These are phyloP conservation scores for Histomonas meleagridis DNA, from an alignment of 208 protist genomes.

Conservation along the genomic window DNA sequence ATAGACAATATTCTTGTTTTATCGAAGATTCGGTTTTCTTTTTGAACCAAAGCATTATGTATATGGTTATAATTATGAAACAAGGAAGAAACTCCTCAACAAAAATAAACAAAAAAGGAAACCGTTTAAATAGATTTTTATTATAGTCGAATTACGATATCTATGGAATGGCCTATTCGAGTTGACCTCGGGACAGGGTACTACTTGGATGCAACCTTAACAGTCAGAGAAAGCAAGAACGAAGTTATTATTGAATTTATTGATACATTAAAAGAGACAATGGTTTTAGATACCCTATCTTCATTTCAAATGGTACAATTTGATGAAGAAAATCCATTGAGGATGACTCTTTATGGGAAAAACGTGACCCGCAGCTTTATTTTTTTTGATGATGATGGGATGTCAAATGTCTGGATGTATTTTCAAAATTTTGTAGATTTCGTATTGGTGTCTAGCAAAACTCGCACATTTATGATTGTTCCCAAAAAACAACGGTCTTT, in stretches of 20 bases:
- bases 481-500: background rate
- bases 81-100: too few relatives aligned
- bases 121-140: too few relatives aligned
- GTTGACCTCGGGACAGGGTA: background rate
- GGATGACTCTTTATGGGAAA: background rate
- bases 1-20: too few relatives aligned
- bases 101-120: too few relatives aligned
- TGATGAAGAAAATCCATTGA: background rate
- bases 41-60: too few relatives aligned
- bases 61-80: too few relatives aligned
- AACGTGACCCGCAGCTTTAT: background rate
- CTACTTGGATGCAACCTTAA: background rate
- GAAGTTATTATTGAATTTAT: background rate
- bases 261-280: background rate
- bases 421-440: background rate
- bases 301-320: background rate
- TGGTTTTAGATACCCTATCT: background rate
- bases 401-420: background rate
- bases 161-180: background rate
- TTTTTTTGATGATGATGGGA: background rate
- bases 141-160: too few relatives aligned
- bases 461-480: background rate
- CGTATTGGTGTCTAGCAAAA: background rate
- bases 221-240: background rate
- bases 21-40: too few relatives aligned